Evolutionary conservation across 495 filamentous ascomycete species (phyloP), one percentile per base, ranked within the genome.

Genomic region (Talaromyces thailandensis): DNA sequence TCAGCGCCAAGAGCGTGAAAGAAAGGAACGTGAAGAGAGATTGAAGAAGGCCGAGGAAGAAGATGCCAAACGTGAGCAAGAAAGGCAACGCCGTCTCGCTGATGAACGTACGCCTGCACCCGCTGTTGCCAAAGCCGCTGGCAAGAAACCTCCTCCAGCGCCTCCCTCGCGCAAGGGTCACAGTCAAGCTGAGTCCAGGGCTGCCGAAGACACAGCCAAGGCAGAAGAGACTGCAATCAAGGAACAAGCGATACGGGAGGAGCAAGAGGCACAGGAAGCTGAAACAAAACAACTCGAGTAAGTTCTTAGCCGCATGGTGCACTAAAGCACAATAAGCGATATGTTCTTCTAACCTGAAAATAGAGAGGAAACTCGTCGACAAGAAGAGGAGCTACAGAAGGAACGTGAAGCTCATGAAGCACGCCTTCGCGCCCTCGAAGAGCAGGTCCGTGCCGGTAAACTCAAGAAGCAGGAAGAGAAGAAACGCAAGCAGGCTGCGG

Each of bases 381-480:
- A 92, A 67, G 91, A 96, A 69, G 84, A 87, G 14, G 93, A 93
- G 60, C 81, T 96, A 32, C 84, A 79, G 28, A 84, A 78, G 64
- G 92, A 96, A 73, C 88, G 88, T 55, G 86, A 92, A 64, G 93
- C 87, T 51, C 85, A 92, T 53, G 86, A 89, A 67, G 90, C 89
- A 50, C 88, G 91, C 51, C 83, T 96, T 23, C 88, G 84, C 66
- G 93, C 92, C 25, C 81, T 99, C 28, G 92, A 99, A 69, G 91
- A 98, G 69, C 92, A 95, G 71, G 92, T 98, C 52, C 87, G 87
- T 64, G 89, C 92, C 72, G 93, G 93, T 60, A 97, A 97, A 75
- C 76, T 98, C n/a, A 95, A 93, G 81, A 96, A 94, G 71, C 88
- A 93, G 67, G 95, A 98, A 72, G 95, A 96, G 76, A 96, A 93